Evolutionary conservation across 495 filamentous ascomycete genomes (phyloP).

Genomic region (Annulohypoxylon bovei): DNA sequence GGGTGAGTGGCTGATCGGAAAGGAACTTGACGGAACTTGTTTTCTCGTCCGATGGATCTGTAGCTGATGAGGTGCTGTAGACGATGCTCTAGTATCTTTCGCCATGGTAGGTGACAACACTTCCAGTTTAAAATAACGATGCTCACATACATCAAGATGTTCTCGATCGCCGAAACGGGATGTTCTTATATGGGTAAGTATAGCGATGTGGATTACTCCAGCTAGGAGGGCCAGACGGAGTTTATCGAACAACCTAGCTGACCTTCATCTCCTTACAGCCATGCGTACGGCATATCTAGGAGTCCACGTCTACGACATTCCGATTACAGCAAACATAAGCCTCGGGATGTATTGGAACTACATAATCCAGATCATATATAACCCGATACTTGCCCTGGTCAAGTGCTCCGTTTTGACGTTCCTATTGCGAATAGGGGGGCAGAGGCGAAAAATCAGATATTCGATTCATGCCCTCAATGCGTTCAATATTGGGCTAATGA

Average conservation of each 20-base stretch:
- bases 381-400: slow-evolving; percentile 68
- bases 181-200: slow-evolving; percentile 57
- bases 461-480: slow-evolving; percentile 60
- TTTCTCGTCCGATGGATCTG: not conserved
- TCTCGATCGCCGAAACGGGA: slow-evolving; percentile 55
- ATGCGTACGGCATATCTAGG: slow-evolving; percentile 65
- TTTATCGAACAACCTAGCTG: not conserved
- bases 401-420: slow-evolving; percentile 69
- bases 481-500: slow-evolving; percentile 62
- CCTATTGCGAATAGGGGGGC: slow-evolving; percentile 60
- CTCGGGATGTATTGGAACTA: slow-evolving; percentile 59
- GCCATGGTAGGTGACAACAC: slow-evolving; percentile 49
- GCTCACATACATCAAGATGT: slow-evolving; percentile 36
- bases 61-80: slow-evolving; percentile 21
- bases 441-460: slow-evolving; percentile 55
- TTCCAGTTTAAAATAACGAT: not conserved
- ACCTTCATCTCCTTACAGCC: slow-evolving; percentile 45
- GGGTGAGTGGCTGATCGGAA: slow-evolving; percentile 36
- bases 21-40: not conserved
- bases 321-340: slow-evolving; percentile 51
- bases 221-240: not conserved
- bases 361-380: slow-evolving; percentile 69
- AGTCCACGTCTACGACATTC: slow-evolving; percentile 58
- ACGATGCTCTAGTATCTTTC: slow-evolving; percentile 56
- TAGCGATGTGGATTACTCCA: not conserved